These are phyloP conservation scores for Seiridium cupressi DNA, from an alignment of 2,329 filamentous ascomycete genomes.

Conservation along the genomic window DNA sequence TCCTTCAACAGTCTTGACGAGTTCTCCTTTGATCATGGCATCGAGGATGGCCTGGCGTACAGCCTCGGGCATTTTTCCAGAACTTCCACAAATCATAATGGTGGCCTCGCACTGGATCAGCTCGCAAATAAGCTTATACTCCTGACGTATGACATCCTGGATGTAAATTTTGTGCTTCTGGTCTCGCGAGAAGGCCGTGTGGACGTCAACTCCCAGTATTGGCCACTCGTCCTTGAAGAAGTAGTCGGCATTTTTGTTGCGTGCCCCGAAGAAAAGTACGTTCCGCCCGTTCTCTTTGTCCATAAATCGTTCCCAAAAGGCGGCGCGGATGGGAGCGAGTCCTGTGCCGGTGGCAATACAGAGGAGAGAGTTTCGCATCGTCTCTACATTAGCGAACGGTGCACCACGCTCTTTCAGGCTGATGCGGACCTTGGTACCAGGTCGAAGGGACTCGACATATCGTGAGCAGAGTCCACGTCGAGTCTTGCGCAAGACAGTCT, in stretches of 20 bases:
- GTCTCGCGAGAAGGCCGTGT: constrained; percentile 70
- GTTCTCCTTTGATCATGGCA: constrained; percentile 37
- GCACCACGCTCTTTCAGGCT: constrained; percentile 47
- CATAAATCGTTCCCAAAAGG: constrained; percentile 70
- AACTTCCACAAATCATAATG: constrained; percentile 55
- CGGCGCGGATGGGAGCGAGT: constrained; percentile 76
- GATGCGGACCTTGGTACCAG: constrained; percentile 59
- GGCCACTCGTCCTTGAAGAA: constrained; percentile 81
- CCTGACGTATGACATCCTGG: constrained; percentile 49
- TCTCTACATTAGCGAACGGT: constrained; percentile 11
- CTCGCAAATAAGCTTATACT: constrained; percentile 34
- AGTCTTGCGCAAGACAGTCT: constrained; percentile 79
- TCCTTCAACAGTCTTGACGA: constrained; percentile 30
- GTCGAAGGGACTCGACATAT: constrained; percentile 68
- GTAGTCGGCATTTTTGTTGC: constrained; percentile 72
- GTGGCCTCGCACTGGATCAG: constrained; percentile 40
- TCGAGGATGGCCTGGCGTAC: constrained; percentile 52
- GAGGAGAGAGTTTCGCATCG: constrained; percentile 54
- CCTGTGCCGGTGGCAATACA: constrained; percentile 85
- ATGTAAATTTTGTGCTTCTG: constrained; percentile 56
- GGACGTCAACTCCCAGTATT: constrained; percentile 46
- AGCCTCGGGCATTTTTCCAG: constrained; percentile 56
- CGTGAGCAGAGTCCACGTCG: constrained; percentile 87
- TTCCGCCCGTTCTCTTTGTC: constrained; percentile 17
- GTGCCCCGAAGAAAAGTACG: constrained; percentile 80